Percentiles rank a stretch among this genome's conserved stretches.
phyloP scores from a whole-genome alignment of 306 rosid species.

The Quercus bicolor region DNA sequence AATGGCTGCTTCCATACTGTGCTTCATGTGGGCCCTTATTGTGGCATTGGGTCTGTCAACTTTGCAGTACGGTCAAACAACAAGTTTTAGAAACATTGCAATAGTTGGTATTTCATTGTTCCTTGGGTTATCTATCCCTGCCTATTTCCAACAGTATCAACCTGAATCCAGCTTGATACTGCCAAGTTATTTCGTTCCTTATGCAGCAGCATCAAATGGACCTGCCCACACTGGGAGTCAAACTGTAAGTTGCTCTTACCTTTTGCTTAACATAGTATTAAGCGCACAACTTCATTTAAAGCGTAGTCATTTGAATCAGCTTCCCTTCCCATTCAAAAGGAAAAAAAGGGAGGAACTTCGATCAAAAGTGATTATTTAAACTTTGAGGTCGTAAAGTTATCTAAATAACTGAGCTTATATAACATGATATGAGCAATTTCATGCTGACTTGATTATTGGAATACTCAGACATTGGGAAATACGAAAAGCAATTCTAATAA shows the following conservation, averaged over 20 bases:
- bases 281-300: not conserved
- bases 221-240: constrained; percentile 63
- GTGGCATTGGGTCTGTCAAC: constrained; percentile 74
- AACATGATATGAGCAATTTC: not conserved
- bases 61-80: constrained; percentile 65
- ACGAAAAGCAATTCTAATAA: not conserved
- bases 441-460: not conserved
- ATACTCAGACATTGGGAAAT: not conserved
- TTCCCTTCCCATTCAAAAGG: not conserved
- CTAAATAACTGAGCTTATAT: not conserved
- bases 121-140: constrained; percentile 89
- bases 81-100: constrained; percentile 75
- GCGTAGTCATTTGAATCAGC: not conserved
- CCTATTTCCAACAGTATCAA: constrained; percentile 90
- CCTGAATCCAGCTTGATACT: constrained; percentile 61
- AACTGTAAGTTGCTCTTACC: constrained; percentile 43
- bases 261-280: not conserved
- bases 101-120: constrained; percentile 83
- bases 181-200: constrained; percentile 83
- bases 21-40: constrained; percentile 90
- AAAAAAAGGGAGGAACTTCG: not conserved
- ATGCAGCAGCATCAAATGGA: constrained; percentile 86
- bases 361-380: not conserved
- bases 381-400: not conserved
- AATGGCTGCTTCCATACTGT: constrained; percentile 79